These are phyloP conservation scores for Lasiodiplodia gonubiensis DNA, from an alignment of 2,329 filamentous ascomycete species.

Conservation along the genomic window DNA sequence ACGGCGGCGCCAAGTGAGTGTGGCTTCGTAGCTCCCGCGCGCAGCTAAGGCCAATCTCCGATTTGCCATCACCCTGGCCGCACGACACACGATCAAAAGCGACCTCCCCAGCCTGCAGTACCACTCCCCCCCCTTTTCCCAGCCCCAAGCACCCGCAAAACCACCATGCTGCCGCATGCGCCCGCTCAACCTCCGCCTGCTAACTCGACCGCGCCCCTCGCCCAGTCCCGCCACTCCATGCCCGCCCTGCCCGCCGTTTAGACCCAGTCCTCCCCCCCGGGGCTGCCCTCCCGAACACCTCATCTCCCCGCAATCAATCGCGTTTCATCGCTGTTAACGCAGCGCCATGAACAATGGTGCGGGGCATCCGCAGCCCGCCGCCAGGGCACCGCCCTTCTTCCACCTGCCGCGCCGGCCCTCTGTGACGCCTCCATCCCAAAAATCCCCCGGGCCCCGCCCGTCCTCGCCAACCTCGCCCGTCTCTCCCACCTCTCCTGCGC, in stretches of 20 bases:
- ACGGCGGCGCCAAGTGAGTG: constrained; percentile 16
- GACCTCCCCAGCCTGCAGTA: constrained; percentile 27
- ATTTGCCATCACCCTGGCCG: constrained; percentile 19
- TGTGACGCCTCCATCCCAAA: neutral
- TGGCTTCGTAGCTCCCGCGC: constrained; percentile 14
- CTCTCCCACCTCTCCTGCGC: constrained; percentile 16
- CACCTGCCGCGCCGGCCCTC: constrained; percentile 13
- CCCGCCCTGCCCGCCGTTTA: constrained; percentile 9
- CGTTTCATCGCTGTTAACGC: constrained; percentile 22
- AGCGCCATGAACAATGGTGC: constrained; percentile 27
- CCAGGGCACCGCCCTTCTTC: constrained; percentile 4
- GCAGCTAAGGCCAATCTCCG: constrained; percentile 29
- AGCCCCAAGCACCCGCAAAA: constrained; percentile 13
- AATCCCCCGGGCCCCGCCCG: neutral
- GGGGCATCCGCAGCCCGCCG: neutral
- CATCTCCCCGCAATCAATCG: constrained; percentile 27
- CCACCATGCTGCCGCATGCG: constrained; percentile 25
- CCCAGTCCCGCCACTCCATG: constrained; percentile 10
- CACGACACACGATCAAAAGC: constrained; percentile 24
- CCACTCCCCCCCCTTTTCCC: constrained; percentile 23
- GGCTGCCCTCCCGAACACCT: constrained; percentile 12
- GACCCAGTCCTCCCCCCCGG: constrained; percentile 3
- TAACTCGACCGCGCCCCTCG: constrained; percentile 15
- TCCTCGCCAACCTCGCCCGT: constrained; percentile 2
- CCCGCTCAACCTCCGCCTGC: neutral